Conservation (phyloP, 2,329 filamentous ascomycete genomes). For the Diaporthe caulivora region DNA sequence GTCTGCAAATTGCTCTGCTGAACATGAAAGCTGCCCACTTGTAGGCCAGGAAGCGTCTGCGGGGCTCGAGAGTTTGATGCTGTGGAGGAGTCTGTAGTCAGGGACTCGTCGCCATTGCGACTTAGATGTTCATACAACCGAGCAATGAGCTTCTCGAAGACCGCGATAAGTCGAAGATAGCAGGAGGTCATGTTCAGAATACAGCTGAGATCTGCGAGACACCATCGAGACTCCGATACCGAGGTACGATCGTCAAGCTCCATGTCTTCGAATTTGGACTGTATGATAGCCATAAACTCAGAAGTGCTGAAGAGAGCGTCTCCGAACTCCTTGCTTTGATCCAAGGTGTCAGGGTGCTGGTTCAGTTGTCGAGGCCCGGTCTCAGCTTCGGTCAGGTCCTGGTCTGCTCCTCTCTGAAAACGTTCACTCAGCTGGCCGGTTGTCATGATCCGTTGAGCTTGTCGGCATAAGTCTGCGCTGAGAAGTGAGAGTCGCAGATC, state of each 20-base stretch:
- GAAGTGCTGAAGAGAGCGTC: slow-evolving; percentile 13
- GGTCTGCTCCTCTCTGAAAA: neutral
- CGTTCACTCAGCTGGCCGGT: too few relatives aligned
- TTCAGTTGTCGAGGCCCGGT: neutral
- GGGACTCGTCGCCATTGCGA: neutral
- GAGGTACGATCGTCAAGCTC: neutral
- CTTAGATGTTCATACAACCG: neutral
- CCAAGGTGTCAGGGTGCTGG: neutral
- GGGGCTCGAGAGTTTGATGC: neutral
- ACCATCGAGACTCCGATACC: neutral
- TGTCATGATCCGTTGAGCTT: neutral
- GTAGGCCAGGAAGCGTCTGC: neutral
- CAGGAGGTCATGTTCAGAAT: neutral
- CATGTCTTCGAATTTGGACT: neutral
- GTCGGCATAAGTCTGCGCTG: slow-evolving; percentile 1
- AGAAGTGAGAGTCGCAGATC: slow-evolving; percentile 6
- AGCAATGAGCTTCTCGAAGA: neutral
- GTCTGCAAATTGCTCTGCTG: slow-evolving; percentile 7
- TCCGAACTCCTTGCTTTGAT: slow-evolving; percentile 5
- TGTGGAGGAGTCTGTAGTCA: neutral
- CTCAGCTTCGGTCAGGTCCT: neutral
- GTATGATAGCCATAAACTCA: slow-evolving; percentile 9
- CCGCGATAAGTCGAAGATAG: neutral
- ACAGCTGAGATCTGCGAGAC: neutral
- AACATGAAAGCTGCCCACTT: neutral